Percentiles rank a stretch among this genome's conserved stretches.
Evolutionary conservation across 2,329 filamentous ascomycete genomes (phyloP).

Genomic region (Colletotrichum destructivum): DNA sequence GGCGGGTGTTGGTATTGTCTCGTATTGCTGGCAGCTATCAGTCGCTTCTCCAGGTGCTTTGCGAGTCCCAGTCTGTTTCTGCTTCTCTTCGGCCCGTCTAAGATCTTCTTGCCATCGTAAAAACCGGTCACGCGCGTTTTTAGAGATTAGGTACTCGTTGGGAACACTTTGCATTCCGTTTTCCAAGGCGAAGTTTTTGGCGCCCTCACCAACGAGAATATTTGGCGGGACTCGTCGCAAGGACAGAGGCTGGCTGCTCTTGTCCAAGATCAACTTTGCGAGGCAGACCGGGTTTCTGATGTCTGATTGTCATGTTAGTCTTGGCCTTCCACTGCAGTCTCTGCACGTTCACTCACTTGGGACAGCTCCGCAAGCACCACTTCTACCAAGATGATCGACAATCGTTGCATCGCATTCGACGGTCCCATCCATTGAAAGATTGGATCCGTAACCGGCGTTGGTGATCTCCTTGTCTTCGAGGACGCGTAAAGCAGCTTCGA

Average conservation of each 20-base stretch:
- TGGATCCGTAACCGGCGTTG: slow-evolving; percentile 96
- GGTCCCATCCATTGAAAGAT: slow-evolving; percentile 88
- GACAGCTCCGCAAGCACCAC: slow-evolving; percentile 93
- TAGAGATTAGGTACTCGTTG: slow-evolving; percentile 85
- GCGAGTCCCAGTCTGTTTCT: slow-evolving; percentile 44
- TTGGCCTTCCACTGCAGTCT: slow-evolving; percentile 4
- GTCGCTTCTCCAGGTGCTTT: slow-evolving; percentile 46
- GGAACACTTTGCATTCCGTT: slow-evolving; percentile 81
- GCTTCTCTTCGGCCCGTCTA: slow-evolving; percentile 69
- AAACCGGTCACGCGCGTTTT: slow-evolving; percentile 84
- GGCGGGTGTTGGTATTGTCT: slow-evolving; percentile 46
- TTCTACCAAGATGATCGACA: slow-evolving; percentile 91
- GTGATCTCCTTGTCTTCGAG: slow-evolving; percentile 97
- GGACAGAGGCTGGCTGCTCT: slow-evolving; percentile 82
- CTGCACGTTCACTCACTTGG: slow-evolving; percentile 74
- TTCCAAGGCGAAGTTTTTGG: slow-evolving; percentile 86
- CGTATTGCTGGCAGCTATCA: slow-evolving; percentile 49
- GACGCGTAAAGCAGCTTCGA: slow-evolving; percentile 88
- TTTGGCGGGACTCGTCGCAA: slow-evolving; percentile 93
- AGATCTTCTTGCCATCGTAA: slow-evolving; percentile 84
- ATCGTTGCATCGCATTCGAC: slow-evolving; percentile 97
- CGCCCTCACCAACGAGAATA: slow-evolving; percentile 88
- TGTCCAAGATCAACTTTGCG: slow-evolving; percentile 86
- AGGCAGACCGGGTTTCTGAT: slow-evolving; percentile 94
- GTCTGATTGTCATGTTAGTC: slow-evolving; percentile 65